Percentiles rank a stretch among this genome's conserved stretches.
These are phyloP conservation scores for Neurospora cerealis DNA, from an alignment of 495 filamentous ascomycete species.

Conservation along the genomic window DNA sequence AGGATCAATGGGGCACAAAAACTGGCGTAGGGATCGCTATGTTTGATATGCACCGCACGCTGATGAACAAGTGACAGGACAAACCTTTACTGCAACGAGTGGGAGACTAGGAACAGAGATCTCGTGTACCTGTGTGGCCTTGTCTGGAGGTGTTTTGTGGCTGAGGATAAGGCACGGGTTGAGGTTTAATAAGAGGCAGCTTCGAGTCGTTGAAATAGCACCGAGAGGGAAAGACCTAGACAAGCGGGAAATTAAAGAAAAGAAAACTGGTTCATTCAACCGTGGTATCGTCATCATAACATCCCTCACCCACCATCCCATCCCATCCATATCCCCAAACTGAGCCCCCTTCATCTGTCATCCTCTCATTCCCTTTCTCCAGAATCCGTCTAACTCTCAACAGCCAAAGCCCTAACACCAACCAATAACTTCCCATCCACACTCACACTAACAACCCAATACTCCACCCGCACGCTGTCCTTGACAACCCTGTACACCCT, in stretches of 20 bases:
- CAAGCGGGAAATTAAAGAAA: not conserved
- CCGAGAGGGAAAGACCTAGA: not conserved
- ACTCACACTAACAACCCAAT: slow-evolving; percentile 54
- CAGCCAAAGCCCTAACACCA: slow-evolving; percentile 61
- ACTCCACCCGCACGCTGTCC: slow-evolving; percentile 56
- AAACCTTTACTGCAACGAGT: not conserved
- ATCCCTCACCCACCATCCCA: not conserved
- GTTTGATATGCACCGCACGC: not conserved
- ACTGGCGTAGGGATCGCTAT: not conserved
- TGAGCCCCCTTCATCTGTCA: not conserved
- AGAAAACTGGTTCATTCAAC: not conserved
- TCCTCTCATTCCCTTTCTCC: not conserved
- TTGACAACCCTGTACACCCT: slow-evolving; percentile 60
- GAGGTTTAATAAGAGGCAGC: not conserved
- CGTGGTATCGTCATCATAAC: not conserved
- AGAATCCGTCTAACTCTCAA: slow-evolving; percentile 49
- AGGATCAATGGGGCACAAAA: not conserved
- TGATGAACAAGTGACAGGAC: not conserved
- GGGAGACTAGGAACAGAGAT: not conserved
- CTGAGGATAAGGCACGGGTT: not conserved
- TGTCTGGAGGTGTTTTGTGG: not conserved
- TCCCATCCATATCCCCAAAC: not conserved
- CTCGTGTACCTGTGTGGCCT: not conserved
- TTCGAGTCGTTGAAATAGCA: not conserved
- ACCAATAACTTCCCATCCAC: slow-evolving; percentile 49